A percentile compares a stretch with the other conserved stretches of the same genome.
These are phyloP conservation scores for Scedosporium dehoogii DNA, from an alignment of 2,329 filamentous ascomycete species.

Conservation along the genomic window DNA sequence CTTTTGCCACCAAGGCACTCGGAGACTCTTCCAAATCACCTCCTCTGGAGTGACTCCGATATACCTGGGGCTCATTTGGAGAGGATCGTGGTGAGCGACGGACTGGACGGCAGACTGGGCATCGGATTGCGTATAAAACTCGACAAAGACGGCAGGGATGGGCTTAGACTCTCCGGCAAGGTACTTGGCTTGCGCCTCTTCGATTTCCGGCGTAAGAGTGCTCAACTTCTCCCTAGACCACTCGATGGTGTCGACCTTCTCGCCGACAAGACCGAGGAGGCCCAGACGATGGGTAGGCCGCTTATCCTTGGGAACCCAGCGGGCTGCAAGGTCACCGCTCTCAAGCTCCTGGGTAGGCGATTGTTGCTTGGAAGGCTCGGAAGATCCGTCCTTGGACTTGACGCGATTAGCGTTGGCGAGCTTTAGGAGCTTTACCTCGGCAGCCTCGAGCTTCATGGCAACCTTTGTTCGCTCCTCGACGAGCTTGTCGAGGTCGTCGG, in stretches of 20 bases:
- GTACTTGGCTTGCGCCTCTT: conserved; percentile 58
- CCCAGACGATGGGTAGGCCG: conserved; percentile 61
- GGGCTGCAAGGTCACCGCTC: conserved; percentile 38
- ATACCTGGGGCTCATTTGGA: conserved; percentile 79
- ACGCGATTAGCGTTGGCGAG: conserved; percentile 62
- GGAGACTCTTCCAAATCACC: conserved; percentile 78
- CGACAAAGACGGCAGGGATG: conserved; percentile 76
- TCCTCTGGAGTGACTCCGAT: conserved; percentile 76
- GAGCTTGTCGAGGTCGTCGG: conserved; percentile 65
- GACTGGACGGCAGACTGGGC: conserved; percentile 84
- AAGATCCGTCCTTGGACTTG: conserved; percentile 54
- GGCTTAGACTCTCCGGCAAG: conserved; percentile 53
- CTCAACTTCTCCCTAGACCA: conserved; percentile 56
- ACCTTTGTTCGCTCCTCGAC: conserved; percentile 74
- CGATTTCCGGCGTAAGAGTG: conserved; percentile 53
- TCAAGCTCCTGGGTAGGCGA: conserved; percentile 46
- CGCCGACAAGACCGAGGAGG: conserved; percentile 52
- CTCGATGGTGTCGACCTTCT: conserved; percentile 73
- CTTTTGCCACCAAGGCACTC: conserved; percentile 78
- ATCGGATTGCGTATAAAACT: conserved; percentile 72
- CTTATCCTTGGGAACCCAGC: conserved; percentile 57
- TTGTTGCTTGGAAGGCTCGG: conserved; percentile 25
- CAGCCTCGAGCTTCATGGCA: conserved; percentile 72
- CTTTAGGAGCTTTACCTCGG: conserved; percentile 78
- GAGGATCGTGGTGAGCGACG: conserved; percentile 73